phyloP scores from a whole-genome alignment of 2,329 filamentous ascomycete species.

The Didymella pomorum region DNA sequence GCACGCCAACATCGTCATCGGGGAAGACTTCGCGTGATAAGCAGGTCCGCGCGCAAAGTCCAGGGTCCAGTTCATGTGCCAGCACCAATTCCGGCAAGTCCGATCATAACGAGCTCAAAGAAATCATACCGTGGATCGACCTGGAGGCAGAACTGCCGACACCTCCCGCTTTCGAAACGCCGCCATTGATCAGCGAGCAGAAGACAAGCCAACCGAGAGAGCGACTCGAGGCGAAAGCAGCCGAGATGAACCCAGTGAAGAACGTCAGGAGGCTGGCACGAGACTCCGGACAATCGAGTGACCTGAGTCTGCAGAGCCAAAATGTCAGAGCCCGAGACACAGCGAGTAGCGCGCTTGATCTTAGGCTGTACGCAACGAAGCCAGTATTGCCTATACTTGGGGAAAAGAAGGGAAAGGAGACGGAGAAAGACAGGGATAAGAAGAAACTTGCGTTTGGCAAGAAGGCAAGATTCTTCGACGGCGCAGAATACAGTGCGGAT shows the following conservation, averaged over 20 bases:
- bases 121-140: constrained; percentile 17
- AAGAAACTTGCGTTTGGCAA: neutral
- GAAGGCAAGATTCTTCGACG: constrained; percentile 7
- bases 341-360: neutral
- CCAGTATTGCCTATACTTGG: neutral
- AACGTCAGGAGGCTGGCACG: constrained; percentile 3
- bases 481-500: neutral
- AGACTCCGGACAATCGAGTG: neutral
- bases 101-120: neutral
- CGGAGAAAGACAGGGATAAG: neutral
- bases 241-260: constrained; percentile 10
- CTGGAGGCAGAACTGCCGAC: neutral
- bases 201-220: neutral
- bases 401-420: neutral
- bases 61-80: neutral
- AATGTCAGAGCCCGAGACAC: neutral
- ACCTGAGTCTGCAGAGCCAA: neutral
- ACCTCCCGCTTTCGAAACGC: neutral
- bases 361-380: neutral
- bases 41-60: neutral
- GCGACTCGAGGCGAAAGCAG: neutral
- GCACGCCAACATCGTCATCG: neutral
- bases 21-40: neutral
- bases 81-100: neutral
- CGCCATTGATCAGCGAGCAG: neutral